Evolutionary conservation across 192 early-diverging fungal genomes (phyloP).

Genomic region (Rhizophagus clarus): DNA sequence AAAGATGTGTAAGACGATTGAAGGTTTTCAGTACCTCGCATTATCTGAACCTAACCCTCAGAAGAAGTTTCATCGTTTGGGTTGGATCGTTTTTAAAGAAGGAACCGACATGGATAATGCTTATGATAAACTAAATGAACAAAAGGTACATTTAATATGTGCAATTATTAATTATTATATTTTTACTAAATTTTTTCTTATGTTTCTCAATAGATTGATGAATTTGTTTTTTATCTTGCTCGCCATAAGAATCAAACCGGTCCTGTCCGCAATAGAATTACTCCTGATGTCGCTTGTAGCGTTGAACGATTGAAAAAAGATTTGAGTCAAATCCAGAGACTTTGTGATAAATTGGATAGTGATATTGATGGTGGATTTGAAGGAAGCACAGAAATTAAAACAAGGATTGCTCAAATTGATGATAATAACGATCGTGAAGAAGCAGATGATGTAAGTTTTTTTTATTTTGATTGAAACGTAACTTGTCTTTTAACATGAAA

Average conservation of each 20-base stretch:
- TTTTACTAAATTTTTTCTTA: not conserved
- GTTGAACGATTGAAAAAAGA: slow-evolving; percentile 76
- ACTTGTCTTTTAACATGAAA: not conserved
- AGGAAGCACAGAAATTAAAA: slow-evolving; percentile 24
- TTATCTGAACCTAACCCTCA: slow-evolving; percentile 83
- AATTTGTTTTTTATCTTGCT: slow-evolving; percentile 57
- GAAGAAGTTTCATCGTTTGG: slow-evolving; percentile 85
- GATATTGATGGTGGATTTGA: slow-evolving; percentile 39
- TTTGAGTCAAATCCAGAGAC: slow-evolving; percentile 59
- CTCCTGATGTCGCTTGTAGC: slow-evolving; percentile 72
- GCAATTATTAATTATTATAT: not conserved
- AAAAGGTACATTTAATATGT: slow-evolving; percentile 35
- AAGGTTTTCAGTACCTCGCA: slow-evolving; percentile 82
- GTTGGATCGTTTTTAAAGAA: slow-evolving; percentile 88
- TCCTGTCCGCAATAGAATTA: slow-evolving; percentile 54
- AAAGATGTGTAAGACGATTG: slow-evolving; percentile 48
- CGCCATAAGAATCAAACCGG: slow-evolving; percentile 49
- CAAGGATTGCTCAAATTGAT: slow-evolving; percentile 27
- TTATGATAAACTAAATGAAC: slow-evolving; percentile 61
- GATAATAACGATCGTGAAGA: slow-evolving; percentile 22
- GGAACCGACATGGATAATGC: slow-evolving; percentile 82
- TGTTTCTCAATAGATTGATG: slow-evolving; percentile 49
- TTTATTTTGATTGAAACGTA: slow-evolving; percentile 29
- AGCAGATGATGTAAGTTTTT: slow-evolving; percentile 34
- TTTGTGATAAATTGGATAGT: slow-evolving; percentile 61